Percentiles rank a stretch among this genome's conserved stretches.
Evolutionary conservation across 192 early-diverging fungal genomes (phyloP).

Genomic region (Coemansia sp.): DNA sequence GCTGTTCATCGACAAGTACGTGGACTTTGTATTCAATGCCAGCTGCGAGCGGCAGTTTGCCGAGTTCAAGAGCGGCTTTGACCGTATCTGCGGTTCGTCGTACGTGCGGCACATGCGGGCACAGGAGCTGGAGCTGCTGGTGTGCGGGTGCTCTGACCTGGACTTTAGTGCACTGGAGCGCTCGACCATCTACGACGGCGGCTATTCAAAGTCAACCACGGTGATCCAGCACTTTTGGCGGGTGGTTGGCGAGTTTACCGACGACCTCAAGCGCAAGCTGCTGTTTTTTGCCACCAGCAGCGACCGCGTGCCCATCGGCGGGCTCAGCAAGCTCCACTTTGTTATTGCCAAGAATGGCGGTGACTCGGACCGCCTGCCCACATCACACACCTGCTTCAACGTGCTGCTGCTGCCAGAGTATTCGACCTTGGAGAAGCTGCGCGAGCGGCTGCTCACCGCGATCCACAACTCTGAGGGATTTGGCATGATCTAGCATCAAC

Average conservation of each 20-base stretch:
- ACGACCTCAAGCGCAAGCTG: conserved; percentile 82
- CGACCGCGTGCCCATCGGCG: conserved; percentile 86
- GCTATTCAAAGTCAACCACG: conserved; percentile 59
- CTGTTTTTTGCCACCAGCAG: conserved; percentile 89
- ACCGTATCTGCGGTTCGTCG: conserved; percentile 49
- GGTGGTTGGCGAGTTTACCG: conserved; percentile 72
- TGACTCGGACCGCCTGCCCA: conserved; percentile 82
- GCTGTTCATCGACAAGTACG: conserved; percentile 78
- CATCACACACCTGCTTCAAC: conserved; percentile 93
- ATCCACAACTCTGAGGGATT: conserved; percentile 80
- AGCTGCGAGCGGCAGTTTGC: conserved; percentile 66
- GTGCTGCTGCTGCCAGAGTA: conserved; percentile 84
- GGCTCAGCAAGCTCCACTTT: conserved; percentile 79
- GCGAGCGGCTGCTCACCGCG: conserved; percentile 71
- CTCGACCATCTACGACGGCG: conserved; percentile 81
- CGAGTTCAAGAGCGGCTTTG: conserved; percentile 80
- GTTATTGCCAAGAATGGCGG: conserved; percentile 81
- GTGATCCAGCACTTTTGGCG: conserved; percentile 84
- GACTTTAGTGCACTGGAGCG: conserved; percentile 78
- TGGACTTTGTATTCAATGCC: conserved; percentile 72
- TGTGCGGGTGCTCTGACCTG: conserved; percentile 80
- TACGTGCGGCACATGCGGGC: conserved; percentile 70
- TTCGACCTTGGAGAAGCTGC: conserved; percentile 68
- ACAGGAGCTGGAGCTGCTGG: conserved; percentile 83
- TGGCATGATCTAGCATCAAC: conserved; percentile 66